These are phyloP conservation scores for Cyclotella distinguenda DNA, from an alignment of 108 stramenopile genomes.

Conservation along the genomic window DNA sequence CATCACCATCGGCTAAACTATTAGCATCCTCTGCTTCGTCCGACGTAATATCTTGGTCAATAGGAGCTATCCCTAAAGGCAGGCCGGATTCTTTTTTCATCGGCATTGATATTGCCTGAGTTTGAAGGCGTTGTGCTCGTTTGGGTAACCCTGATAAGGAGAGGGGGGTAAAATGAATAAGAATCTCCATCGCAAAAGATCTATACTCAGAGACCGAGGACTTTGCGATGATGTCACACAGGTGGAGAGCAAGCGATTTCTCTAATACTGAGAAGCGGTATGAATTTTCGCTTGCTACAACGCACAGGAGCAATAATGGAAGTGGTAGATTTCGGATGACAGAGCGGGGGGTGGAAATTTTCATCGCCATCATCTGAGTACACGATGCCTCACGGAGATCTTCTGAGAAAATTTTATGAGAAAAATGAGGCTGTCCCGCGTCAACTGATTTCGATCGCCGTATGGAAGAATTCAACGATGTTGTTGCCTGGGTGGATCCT, in stretches of 20 bases:
- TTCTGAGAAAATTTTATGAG: conserved; percentile 61
- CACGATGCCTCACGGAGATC: conserved; percentile 50
- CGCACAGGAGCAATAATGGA: conserved; percentile 56
- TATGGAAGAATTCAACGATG: conserved; percentile 12
- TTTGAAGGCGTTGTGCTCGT: conserved; percentile 7
- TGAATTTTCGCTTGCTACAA: conserved; percentile 68
- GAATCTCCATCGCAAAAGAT: conserved; percentile 70
- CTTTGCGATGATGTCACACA: conserved; percentile 57
- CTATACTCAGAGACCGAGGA: conserved; percentile 52
- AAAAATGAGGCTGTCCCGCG: conserved; percentile 34
- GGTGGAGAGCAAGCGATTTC: conserved; percentile 46
- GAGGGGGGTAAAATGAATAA: conserved; percentile 66
- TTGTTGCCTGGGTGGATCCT: conserved; percentile 19
- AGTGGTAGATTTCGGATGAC: conserved; percentile 58
- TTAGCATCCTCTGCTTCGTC: not conserved
- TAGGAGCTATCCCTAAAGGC: conserved; percentile 28
- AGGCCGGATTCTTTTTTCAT: not conserved
- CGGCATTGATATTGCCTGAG: conserved; percentile 26
- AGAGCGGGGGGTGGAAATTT: conserved; percentile 52
- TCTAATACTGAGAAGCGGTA: conserved; percentile 60
- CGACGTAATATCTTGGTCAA: not conserved
- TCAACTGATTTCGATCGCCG: conserved; percentile 17
- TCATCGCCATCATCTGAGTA: conserved; percentile 40
- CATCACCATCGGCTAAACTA: not conserved
- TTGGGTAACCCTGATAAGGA: conserved; percentile 34